A percentile compares a stretch with the other conserved stretches of the same genome.
These are phyloP conservation scores for Tubosaeta brunneosetosa DNA, from an alignment of 768 basidiomycete genomes.

Conservation along the genomic window DNA sequence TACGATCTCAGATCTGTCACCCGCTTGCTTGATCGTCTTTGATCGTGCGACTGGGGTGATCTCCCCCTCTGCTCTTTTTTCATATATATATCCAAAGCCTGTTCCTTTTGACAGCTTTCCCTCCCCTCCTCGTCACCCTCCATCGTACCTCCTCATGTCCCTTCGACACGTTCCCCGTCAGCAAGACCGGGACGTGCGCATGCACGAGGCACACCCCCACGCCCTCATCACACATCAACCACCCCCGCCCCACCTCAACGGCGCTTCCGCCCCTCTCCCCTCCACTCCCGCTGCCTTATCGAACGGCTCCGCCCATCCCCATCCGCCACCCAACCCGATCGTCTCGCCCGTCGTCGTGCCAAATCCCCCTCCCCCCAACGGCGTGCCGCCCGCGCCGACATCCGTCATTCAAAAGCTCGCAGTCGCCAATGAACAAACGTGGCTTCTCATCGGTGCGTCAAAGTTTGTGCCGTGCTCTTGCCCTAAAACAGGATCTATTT, in stretches of 20 bases:
- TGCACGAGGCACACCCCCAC: conserved; percentile 53
- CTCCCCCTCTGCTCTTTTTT: conserved; percentile 38
- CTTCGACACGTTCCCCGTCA: conserved; percentile 58
- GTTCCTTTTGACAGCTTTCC: conserved; percentile 40
- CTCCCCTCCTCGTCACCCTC: conserved; percentile 41
- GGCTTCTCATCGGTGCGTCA: conserved; percentile 79
- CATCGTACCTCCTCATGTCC: conserved; percentile 45
- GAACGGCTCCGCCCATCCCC: conserved; percentile 40
- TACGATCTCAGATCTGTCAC: conserved; percentile 35
- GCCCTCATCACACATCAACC: conserved; percentile 38
- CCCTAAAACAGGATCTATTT: conserved; percentile 21
- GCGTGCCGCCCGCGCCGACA: conserved; percentile 22
- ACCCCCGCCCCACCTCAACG: conserved; percentile 50
- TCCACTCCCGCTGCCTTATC: conserved; percentile 40
- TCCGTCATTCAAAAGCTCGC: conserved; percentile 72
- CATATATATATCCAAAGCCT: conserved; percentile 57
- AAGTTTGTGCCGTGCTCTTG: conserved; percentile 1
- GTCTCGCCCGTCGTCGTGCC: conserved; percentile 47
- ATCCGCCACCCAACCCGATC: conserved; percentile 33
- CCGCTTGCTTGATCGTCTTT: conserved; percentile 52
- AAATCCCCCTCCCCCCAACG: conserved; percentile 26
- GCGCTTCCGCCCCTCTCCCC: conserved; percentile 39
- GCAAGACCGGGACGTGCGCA: conserved; percentile 55
- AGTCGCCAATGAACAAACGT: conserved; percentile 88
- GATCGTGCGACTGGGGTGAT: conserved; percentile 56